Base-by-base conservation (phyloP, 23 red algal species). In the Cyanidiococcus yangmingshanensis region DNA sequence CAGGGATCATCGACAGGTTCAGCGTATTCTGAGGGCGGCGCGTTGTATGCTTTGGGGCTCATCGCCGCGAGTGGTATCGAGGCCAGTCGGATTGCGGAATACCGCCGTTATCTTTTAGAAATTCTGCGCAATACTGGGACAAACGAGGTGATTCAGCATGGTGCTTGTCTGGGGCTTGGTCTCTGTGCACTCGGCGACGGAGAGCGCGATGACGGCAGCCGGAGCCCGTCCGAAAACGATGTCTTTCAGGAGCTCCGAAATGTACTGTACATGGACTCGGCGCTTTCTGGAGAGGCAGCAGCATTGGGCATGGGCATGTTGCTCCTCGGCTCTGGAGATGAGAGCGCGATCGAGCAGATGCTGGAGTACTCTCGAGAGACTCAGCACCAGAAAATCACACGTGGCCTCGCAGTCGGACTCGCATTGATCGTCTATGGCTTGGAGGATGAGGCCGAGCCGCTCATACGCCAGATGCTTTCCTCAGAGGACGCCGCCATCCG, bases 81-180 rank as follows among this genome's bases (percentile, higher is more conserved):
- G 38, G 16, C 36, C 59, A 37, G 39, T 74, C 27, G 41, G 40
- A 30, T 45, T 36, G 27, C 75, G 75, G 21, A 79, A 79, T 32
- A 36, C 50, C 30, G 83, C 58, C 27, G 76, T 26, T 98, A 91
- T 59, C 76, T 98, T 41, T 82, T 89, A 58, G 82, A 83, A 18
- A 85, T 88, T n/a, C 75, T 98, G 68, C 88, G 85, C 26, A 76
- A 59, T 37, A 74, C 85, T 0, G 80, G 82, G 17, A 87, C 77
- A 50, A 98, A 85, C 82, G 88, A 91, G n/a, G 86, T 98, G n/a
- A 84, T 98, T 41, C 86, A 98, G 77, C 94, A 98, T 76, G 94
- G 94, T 34, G 94, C 88, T 0, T 98, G 94, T 79, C 81, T 98
- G 0, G 94, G 87, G 31, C 87, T 98, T 0, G 94, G 94, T 37